These are phyloP conservation scores for Kwoniella dendrophila DNA, from an alignment of 768 basidiomycete species.

Conservation along the genomic window DNA sequence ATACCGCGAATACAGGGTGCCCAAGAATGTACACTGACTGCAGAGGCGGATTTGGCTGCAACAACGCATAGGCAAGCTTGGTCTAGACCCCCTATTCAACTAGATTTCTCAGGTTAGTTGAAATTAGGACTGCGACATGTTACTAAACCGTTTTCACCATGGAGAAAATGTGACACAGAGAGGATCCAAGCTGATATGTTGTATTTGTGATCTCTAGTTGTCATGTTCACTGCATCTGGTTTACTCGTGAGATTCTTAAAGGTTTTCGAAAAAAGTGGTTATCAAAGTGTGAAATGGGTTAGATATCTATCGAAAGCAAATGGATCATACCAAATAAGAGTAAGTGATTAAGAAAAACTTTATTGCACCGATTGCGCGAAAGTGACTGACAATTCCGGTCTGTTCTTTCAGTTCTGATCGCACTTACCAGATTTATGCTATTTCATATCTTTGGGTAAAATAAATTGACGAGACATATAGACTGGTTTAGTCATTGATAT, in stretches of 20 bases:
- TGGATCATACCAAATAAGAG: slow-evolving; percentile 90
- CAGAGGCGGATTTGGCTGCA: slow-evolving; percentile 76
- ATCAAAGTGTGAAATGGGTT: slow-evolving; percentile 95
- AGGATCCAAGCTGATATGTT: background rate
- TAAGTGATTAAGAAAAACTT: no score
- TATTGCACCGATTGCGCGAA: background rate
- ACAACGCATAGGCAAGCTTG: slow-evolving; percentile 93
- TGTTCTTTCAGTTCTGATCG: background rate
- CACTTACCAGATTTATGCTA: no score
- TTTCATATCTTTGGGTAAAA: no score
- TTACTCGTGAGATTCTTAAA: slow-evolving; percentile 95
- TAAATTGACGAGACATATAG: no score
- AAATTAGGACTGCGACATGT: no score
- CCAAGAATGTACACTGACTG: slow-evolving; percentile 82
- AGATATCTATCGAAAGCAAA: slow-evolving; percentile 91
- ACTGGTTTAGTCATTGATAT: no score
- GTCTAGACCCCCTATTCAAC: slow-evolving; percentile 96
- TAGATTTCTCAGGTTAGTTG: slow-evolving; percentile 74
- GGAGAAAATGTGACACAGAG: background rate
- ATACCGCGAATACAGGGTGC: slow-evolving; percentile 90
- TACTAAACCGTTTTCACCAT: no score
- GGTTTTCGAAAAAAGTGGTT: slow-evolving; percentile 94
- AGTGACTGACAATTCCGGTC: background rate
- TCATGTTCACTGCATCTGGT: slow-evolving; percentile 98
- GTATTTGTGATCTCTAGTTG: slow-evolving; percentile 59